Evolutionary conservation across 1,284 basidiomycete species (phyloP).

Genomic region (Veloboletus limbatus): DNA sequence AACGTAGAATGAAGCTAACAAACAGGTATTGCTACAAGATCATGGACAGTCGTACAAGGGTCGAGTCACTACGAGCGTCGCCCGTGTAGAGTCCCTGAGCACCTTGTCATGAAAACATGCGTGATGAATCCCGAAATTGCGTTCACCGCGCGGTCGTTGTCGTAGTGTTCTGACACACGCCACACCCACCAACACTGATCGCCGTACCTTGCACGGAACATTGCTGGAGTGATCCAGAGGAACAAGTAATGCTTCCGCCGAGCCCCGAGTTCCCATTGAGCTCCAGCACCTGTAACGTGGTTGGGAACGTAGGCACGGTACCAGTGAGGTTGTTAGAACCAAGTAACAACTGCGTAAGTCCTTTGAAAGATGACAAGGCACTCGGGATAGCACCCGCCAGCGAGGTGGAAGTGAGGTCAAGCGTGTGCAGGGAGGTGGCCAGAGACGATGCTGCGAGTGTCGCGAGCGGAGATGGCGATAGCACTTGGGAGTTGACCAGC

Average conservation of each 20-base stretch:
- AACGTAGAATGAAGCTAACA: neutral
- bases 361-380: slow-evolving; percentile 24
- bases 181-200: slow-evolving; percentile 23
- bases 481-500: slow-evolving; percentile 27
- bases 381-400: slow-evolving; percentile 33
- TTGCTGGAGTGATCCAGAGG: slow-evolving; percentile 13
- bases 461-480: slow-evolving; percentile 30
- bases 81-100: slow-evolving; percentile 9
- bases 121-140: neutral
- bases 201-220: slow-evolving; percentile 24
- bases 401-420: slow-evolving; percentile 38
- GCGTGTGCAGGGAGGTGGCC: slow-evolving; percentile 35
- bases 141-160: slow-evolving; percentile 5
- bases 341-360: slow-evolving; percentile 34
- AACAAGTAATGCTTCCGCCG: slow-evolving; percentile 24
- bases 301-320: slow-evolving; percentile 32
- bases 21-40: slow-evolving; percentile 19
- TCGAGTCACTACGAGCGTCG: slow-evolving; percentile 2
- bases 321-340: slow-evolving; percentile 35
- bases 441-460: slow-evolving; percentile 35
- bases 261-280: slow-evolving; percentile 32
- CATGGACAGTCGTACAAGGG: slow-evolving; percentile 2
- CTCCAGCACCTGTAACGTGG: slow-evolving; percentile 30
- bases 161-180: slow-evolving; percentile 22
- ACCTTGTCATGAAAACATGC: neutral